phyloP scores from a whole-genome alignment of 2,329 filamentous ascomycete species.

The Tolypocladium amazonense region DNA sequence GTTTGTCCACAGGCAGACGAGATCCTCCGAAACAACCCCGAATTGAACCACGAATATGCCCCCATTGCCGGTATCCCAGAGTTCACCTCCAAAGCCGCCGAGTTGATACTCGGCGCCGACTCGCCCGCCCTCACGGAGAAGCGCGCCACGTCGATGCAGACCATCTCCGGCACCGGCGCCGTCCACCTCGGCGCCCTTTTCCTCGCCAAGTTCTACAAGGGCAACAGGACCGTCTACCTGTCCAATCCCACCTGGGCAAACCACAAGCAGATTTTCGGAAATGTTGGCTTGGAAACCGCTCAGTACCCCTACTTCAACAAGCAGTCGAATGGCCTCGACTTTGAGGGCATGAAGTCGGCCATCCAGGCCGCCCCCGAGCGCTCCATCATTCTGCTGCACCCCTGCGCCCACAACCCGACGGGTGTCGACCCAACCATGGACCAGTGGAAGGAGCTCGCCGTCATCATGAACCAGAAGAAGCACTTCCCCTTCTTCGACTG shows the following conservation, averaged over 20 bases:
- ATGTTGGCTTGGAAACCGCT: constrained; percentile 68
- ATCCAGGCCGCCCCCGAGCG: constrained; percentile 62
- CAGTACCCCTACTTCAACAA: constrained; percentile 92
- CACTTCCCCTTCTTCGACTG: constrained; percentile 99
- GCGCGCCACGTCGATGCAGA: constrained; percentile 74
- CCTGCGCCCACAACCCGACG: constrained; percentile 96
- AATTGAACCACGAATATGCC: constrained; percentile 95
- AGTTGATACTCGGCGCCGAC: constrained; percentile 72
- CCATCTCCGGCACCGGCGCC: constrained; percentile 94
- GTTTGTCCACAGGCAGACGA: constrained; percentile 64
- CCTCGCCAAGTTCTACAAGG: constrained; percentile 80
- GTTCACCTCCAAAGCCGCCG: constrained; percentile 84
- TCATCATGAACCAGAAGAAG: constrained; percentile 61
- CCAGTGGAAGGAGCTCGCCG: constrained; percentile 87
- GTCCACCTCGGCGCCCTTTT: constrained; percentile 90
- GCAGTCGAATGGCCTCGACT: constrained; percentile 81
- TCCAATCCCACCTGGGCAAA: constrained; percentile 97
- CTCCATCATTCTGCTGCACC: constrained; percentile 84
- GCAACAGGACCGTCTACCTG: constrained; percentile 71
- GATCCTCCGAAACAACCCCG: constrained; percentile 75
- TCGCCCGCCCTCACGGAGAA: constrained; percentile 78
- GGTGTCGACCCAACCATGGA: constrained; percentile 89
- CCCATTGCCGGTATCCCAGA: constrained; percentile 81
- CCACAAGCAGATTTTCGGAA: constrained; percentile 96
- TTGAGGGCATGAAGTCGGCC: constrained; percentile 71